Evolutionary conservation across 345 rosid species (phyloP).

Genomic region (Gossypium thurberi): DNA sequence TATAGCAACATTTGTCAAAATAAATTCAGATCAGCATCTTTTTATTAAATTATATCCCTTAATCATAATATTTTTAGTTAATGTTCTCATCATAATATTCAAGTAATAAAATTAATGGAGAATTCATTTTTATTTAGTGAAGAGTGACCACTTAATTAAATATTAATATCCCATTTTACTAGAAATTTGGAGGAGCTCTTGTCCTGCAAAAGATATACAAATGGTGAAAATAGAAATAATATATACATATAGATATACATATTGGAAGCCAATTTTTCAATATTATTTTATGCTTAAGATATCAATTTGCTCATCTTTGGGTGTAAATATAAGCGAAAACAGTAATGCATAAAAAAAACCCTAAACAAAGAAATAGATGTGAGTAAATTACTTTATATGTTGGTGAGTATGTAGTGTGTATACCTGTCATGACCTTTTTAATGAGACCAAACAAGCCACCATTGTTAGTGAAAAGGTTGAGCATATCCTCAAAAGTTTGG

Average conservation of each 20-base stretch:
- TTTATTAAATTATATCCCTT: too few relatives aligned
- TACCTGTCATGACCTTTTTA: not conserved
- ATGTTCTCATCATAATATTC: too few relatives aligned
- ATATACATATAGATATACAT: too few relatives aligned
- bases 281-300: not conserved
- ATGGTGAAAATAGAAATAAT: not conserved
- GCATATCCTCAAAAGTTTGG: not conserved
- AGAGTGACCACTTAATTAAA: too few relatives aligned
- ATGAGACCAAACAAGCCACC: constrained; percentile 3
- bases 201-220: not conserved
- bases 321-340: not conserved
- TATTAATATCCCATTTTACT: not conserved
- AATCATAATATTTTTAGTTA: too few relatives aligned
- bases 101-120: not conserved
- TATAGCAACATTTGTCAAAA: too few relatives aligned
- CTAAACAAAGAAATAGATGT: not conserved
- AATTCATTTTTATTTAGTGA: too few relatives aligned
- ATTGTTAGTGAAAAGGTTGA: not conserved
- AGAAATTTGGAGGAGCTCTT: not conserved
- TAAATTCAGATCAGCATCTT: not conserved
- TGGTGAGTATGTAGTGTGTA: not conserved
- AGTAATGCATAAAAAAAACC: too few relatives aligned
- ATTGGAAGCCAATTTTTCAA: not conserved
- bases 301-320: not conserved
- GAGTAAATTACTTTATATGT: too few relatives aligned